Evolutionary conservation across 2,329 filamentous ascomycete genomes (phyloP).

Genomic region (Neocatenulostroma microsporum): DNA sequence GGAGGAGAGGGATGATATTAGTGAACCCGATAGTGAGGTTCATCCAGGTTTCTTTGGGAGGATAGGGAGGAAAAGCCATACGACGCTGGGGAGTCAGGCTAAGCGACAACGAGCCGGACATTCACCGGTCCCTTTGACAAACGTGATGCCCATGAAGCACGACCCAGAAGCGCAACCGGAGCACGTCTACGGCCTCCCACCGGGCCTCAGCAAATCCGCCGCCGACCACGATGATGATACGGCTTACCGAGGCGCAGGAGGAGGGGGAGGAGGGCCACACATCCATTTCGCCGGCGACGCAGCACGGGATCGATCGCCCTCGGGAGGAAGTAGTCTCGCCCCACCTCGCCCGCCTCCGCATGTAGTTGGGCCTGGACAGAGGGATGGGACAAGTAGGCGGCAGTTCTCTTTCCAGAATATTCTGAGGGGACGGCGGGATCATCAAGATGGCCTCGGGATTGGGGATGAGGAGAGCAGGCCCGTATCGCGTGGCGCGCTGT

Average conservation of each 20-base stretch:
- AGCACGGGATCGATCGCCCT: constrained; percentile 34
- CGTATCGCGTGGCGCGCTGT: constrained; percentile 27
- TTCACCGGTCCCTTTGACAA: constrained; percentile 30
- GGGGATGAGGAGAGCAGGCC: constrained; percentile 22
- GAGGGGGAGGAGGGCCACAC: constrained; percentile 7
- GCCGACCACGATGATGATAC: constrained; percentile 46
- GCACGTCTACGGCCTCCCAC: constrained; percentile 46
- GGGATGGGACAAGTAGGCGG: constrained; percentile 45
- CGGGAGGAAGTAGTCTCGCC: constrained; percentile 37
- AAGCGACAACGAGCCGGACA: constrained; percentile 15
- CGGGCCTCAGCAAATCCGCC: constrained; percentile 32
- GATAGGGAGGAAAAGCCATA: constrained; percentile 20
- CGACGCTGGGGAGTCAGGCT: constrained; percentile 3
- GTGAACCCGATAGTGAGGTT: constrained; percentile 32
- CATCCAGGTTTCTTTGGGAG: constrained; percentile 43
- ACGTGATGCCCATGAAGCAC: constrained; percentile 21
- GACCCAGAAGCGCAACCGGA: constrained; percentile 25
- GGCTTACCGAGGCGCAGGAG: constrained; percentile 38
- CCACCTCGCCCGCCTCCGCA: constrained; percentile 55
- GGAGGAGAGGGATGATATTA: constrained; percentile 43
- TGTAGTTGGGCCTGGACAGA: constrained; percentile 13
- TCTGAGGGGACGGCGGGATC: constrained; percentile 48
- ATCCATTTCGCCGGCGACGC: constrained; percentile 20
- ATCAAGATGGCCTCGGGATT: constrained; percentile 7
- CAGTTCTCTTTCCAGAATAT: constrained; percentile 92